Conservation (phyloP, 306 rosid genomes). For the Begonia peltatifolia region DNA sequence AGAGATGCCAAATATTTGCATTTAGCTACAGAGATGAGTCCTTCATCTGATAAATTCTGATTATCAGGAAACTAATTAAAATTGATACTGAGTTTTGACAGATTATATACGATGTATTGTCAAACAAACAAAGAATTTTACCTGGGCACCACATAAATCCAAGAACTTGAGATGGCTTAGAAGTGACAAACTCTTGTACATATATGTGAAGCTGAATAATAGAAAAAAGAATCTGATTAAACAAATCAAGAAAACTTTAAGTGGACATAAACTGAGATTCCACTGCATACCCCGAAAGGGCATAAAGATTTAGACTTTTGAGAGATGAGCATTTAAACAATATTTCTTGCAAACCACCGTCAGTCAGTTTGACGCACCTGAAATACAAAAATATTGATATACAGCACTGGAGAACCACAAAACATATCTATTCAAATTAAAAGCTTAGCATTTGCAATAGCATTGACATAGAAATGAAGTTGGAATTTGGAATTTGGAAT, state of each 20-base stretch:
- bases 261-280: conserved; percentile 7
- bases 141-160: conserved; percentile 90
- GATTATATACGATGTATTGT: conserved; percentile 2
- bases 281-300: conserved; percentile 51
- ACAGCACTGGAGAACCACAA: conserved; percentile 6
- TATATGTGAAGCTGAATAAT: conserved; percentile 55
- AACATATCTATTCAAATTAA: too few relatives aligned
- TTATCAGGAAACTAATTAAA: conserved; percentile 5
- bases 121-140: conserved; percentile 13
- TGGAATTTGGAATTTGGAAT: too few relatives aligned
- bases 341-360: conserved; percentile 46
- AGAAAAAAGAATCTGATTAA: conserved; percentile 11
- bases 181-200: conserved; percentile 43
- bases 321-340: conserved; percentile 38
- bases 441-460: too few relatives aligned
- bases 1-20: conserved; percentile 53
- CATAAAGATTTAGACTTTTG: conserved; percentile 66
- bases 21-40: conserved; percentile 41
- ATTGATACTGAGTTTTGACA: conserved; percentile 10
- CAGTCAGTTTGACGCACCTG: conserved; percentile 69
- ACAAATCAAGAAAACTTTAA: conserved; percentile 2
- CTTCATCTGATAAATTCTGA: conserved; percentile 75
- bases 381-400: conserved; percentile 11
- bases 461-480: too few relatives aligned
- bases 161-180: conserved; percentile 36